Base-by-base conservation (phyloP, 345 rosid species). In the Geranium brycei region DNA sequence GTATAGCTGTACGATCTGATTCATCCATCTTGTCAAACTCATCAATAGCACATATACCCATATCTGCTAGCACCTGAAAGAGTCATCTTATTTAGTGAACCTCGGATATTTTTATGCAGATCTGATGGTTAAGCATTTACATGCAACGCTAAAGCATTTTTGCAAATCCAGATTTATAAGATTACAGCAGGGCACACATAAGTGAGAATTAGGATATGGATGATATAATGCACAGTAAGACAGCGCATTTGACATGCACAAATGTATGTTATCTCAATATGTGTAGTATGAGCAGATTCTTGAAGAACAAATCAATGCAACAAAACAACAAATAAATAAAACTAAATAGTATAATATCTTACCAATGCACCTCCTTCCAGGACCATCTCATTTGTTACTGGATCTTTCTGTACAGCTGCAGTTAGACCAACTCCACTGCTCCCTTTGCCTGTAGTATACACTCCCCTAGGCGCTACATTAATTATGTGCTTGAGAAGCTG, bases 1-100 rank as follows among this genome's bases (percentile, higher is more conserved):
- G 99, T 66, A 93, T 93, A 16, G 97, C 90, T 31, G 99, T 90
- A 63, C 99, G 92, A 80, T 93, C 99, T 32, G 89, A 90, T 74
- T 93, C 99, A 65, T 93, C 99, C 99, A 93, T 93, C 85, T 93
- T 93, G 77, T 93, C 99, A 73, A 93, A 93, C 76, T 93, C 99
- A 72, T 93, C 99, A 74, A 93, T 93, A 65, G 99, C 99, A 77
- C 99, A 93, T 35, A 93, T 93, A 68, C 99, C 97, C 99, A 90
- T 93, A 75, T 93, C 99, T 47, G 97, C 99, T 62, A 93, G 80
- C 41, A 90, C 99, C 99, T 93, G 87, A 65, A 76, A 80, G 41
- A 35, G 19, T 10, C 57, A 8, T 57, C 11, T 11, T 61, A 63
- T 71, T 68, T 18, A 57, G 31, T 67, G 23, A 59, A 59, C 62